Conservation (phyloP, 1,284 basidiomycete genomes). For the Cryptococcus sp. region DNA sequence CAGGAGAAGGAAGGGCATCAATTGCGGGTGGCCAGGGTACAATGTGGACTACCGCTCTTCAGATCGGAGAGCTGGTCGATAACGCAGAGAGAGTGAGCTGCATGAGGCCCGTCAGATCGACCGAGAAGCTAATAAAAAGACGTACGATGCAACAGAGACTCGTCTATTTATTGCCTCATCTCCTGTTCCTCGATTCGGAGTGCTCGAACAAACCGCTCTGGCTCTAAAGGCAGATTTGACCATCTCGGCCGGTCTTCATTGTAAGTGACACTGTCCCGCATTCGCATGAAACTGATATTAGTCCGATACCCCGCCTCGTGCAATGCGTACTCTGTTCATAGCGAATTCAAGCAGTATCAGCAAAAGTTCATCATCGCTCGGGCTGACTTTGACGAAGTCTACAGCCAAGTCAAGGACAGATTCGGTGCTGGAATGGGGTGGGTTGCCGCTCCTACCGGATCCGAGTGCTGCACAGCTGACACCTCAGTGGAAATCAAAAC, state of each 20-base stretch:
- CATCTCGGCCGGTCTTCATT: conserved; percentile 91
- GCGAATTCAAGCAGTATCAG: conserved; percentile 83
- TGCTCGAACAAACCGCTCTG: conserved; percentile 84
- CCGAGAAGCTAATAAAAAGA: neutral
- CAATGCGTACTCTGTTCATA: conserved; percentile 94
- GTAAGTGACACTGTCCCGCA: conserved; percentile 19
- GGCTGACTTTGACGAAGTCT: conserved; percentile 81
- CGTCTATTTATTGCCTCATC: conserved; percentile 90
- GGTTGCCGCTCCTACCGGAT: conserved; percentile 12
- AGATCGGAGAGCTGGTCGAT: conserved; percentile 96
- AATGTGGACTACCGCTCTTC: conserved; percentile 97
- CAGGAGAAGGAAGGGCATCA: conserved; percentile 80
- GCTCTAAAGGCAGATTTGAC: conserved; percentile 92
- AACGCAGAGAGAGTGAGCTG: conserved; percentile 78
- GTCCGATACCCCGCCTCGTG: conserved; percentile 91
- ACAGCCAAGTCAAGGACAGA: conserved; percentile 87
- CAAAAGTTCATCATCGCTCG: conserved; percentile 75
- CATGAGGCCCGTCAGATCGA: neutral
- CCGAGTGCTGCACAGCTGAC: conserved; percentile 40
- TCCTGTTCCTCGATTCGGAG: conserved; percentile 85
- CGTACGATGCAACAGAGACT: conserved; percentile 82
- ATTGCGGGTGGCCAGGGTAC: conserved; percentile 97
- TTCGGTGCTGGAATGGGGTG: conserved; percentile 86
- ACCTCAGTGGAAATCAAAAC: conserved; percentile 65
- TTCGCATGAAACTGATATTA: conserved; percentile 12